phyloP scores from a whole-genome alignment of 1,284 basidiomycete species.

The Irpex rosettiformis region DNA sequence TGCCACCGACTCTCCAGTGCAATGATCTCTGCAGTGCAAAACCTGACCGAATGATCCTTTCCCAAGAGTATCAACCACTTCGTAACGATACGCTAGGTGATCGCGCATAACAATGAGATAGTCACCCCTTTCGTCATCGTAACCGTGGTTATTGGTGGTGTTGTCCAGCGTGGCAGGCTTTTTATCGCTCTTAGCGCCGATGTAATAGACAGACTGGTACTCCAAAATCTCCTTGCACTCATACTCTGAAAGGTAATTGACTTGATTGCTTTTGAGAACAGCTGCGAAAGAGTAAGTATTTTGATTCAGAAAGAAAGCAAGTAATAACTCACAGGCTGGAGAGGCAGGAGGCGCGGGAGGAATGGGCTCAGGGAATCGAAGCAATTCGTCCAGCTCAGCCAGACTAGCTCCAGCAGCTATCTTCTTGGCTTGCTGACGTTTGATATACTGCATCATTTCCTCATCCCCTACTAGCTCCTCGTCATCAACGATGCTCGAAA shows the following conservation, averaged over 20 bases:
- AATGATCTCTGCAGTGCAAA: slow-evolving; percentile 93
- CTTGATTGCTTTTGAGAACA: slow-evolving; percentile 58
- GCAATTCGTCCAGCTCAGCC: slow-evolving; percentile 84
- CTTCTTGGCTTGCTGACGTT: slow-evolving; percentile 86
- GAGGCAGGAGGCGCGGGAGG: slow-evolving; percentile 67
- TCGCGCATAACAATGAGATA: slow-evolving; percentile 90
- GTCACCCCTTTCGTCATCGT: slow-evolving; percentile 98
- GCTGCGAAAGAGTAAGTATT: slow-evolving; percentile 35
- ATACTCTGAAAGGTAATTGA: slow-evolving; percentile 73
- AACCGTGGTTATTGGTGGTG: slow-evolving; percentile 88
- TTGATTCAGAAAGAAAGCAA: slow-evolving; percentile 8
- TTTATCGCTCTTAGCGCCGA: slow-evolving; percentile 80
- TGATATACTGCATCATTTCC: slow-evolving; percentile 96
- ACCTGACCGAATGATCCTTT: slow-evolving; percentile 99
- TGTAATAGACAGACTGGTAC: slow-evolving; percentile 81
- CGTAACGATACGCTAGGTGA: slow-evolving; percentile 96
- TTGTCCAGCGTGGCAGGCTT: slow-evolving; percentile 73
- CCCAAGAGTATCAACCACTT: slow-evolving; percentile 88
- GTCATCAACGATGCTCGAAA: slow-evolving; percentile 74
- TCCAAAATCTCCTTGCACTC: slow-evolving; percentile 93
- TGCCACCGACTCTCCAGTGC: slow-evolving; percentile 94
- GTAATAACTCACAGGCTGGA: slow-evolving; percentile 59
- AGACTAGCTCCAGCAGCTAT: slow-evolving; percentile 80
- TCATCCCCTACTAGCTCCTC: slow-evolving; percentile 92
- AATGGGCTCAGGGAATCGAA: slow-evolving; percentile 90